These are phyloP conservation scores for Daldinia eschscholtzii DNA, from an alignment of 2,329 filamentous ascomycete genomes.

Conservation along the genomic window DNA sequence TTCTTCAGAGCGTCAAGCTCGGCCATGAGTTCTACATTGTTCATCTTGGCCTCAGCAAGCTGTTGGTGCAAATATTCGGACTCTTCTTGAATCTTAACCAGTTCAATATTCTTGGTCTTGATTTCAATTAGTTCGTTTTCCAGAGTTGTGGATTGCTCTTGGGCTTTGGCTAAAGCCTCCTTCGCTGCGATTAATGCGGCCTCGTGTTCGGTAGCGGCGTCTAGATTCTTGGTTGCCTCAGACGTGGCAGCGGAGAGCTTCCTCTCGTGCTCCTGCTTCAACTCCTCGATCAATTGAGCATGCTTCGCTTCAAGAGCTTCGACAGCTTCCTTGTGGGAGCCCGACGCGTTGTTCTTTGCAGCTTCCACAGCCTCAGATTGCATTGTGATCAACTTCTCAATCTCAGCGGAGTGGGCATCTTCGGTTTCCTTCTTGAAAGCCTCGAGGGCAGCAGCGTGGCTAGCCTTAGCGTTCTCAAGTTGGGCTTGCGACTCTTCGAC, in stretches of 20 bases:
- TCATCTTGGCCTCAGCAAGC: constrained; percentile 71
- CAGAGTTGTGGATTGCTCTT: constrained; percentile 48
- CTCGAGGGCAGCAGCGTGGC: constrained; percentile 55
- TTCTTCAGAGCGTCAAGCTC: constrained; percentile 71
- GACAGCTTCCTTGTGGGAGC: constrained; percentile 48
- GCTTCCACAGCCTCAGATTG: constrained; percentile 61
- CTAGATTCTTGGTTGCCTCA: constrained; percentile 52
- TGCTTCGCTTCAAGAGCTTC: constrained; percentile 59
- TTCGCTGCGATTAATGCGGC: constrained; percentile 54
- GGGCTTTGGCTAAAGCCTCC: constrained; percentile 50
- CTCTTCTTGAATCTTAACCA: constrained; percentile 63
- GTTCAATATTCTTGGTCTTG: constrained; percentile 54
- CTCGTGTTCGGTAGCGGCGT: constrained; percentile 51
- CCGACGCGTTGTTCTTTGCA: constrained; percentile 57
- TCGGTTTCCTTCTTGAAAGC: constrained; percentile 58
- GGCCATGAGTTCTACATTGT: constrained; percentile 69
- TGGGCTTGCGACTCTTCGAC: constrained; percentile 50
- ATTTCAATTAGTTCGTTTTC: constrained; percentile 54
- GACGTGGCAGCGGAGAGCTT: constrained; percentile 49
- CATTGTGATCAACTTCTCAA: constrained; percentile 60
- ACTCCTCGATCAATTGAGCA: constrained; percentile 62
- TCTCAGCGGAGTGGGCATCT: constrained; percentile 58
- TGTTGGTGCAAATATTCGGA: constrained; percentile 64
- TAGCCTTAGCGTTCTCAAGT: constrained; percentile 53
- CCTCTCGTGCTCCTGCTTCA: constrained; percentile 55